These are phyloP conservation scores for Mortierella sp. DNA, from an alignment of 371 early-diverging fungal genomes.

Conservation along the genomic window DNA sequence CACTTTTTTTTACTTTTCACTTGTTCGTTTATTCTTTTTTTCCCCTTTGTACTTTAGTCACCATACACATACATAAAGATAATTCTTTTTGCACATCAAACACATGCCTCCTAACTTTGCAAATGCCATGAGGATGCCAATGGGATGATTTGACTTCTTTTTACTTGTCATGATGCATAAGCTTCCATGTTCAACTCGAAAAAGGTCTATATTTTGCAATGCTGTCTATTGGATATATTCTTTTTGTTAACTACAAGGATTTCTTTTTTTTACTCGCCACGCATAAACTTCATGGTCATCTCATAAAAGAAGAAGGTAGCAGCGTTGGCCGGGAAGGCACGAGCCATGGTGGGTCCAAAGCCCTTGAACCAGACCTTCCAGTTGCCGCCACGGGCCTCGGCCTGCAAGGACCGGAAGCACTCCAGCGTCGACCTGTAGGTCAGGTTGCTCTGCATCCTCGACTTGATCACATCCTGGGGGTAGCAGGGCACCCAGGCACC, in stretches of 20 bases:
- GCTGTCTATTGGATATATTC: neutral
- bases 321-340: constrained; percentile 94
- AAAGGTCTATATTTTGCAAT: too few species aligned
- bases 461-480: constrained; percentile 93
- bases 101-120: too few species aligned
- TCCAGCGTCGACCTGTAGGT: constrained; percentile 58
- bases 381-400: constrained; percentile 62
- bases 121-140: too few species aligned
- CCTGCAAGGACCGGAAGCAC: constrained; percentile 64
- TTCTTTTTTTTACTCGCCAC: constrained; percentile 25
- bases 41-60: neutral
- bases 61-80: constrained; percentile 5
- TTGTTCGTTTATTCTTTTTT: constrained; percentile 22
- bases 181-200: too few species aligned
- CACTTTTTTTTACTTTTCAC: constrained; percentile 7
- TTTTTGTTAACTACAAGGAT: neutral
- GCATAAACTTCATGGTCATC: constrained; percentile 74
- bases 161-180: too few species aligned
- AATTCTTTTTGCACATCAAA: neutral
- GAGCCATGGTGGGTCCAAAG: constrained; percentile 86
- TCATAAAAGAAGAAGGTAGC: constrained; percentile 89
- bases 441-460: constrained; percentile 75
- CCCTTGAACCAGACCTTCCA: constrained; percentile 82
- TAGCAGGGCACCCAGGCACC: constrained; percentile 90
- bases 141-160: too few species aligned